Percentiles rank a stretch among this genome's conserved stretches.
Conservation (phyloP, 2,329 filamentous ascomycete species). For the Didymellaceae sp. region DNA sequence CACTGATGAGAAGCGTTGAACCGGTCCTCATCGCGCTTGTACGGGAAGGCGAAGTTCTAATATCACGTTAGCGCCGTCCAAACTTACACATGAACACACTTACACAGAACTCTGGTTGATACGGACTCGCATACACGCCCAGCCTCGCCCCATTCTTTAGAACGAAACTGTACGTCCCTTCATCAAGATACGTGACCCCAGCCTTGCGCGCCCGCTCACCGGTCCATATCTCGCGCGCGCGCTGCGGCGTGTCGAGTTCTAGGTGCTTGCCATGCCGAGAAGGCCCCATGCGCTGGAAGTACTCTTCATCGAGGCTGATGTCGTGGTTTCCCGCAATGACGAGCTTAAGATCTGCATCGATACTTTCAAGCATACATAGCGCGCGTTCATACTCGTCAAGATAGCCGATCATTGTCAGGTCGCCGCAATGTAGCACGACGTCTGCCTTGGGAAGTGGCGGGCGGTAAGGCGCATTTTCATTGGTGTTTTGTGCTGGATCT, state of each 20-base stretch:
- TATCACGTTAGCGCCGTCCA: not conserved
- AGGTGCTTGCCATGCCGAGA: constrained; percentile 35
- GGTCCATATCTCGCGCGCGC: constrained; percentile 56
- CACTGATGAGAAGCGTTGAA: constrained; percentile 54
- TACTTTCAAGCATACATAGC: constrained; percentile 55
- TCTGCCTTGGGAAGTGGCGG: constrained; percentile 58
- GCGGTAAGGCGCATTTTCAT: constrained; percentile 28
- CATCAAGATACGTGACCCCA: constrained; percentile 63
- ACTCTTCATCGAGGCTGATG: constrained; percentile 61
- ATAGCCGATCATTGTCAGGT: constrained; percentile 62
- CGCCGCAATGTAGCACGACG: constrained; percentile 65
- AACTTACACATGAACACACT: not conserved
- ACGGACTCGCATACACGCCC: constrained; percentile 60
- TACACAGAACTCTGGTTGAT: constrained; percentile 61
- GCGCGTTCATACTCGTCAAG: constrained; percentile 56
- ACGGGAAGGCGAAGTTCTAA: constrained; percentile 61
- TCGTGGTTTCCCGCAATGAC: constrained; percentile 71
- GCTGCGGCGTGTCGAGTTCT: constrained; percentile 25
- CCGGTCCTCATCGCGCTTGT: constrained; percentile 58
- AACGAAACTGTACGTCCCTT: constrained; percentile 57
- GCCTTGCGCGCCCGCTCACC: constrained; percentile 52
- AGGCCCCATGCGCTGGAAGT: constrained; percentile 48
- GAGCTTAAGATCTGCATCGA: constrained; percentile 64
- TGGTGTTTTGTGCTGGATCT: constrained; percentile 17
- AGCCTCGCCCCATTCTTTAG: constrained; percentile 58